phyloP scores from a whole-genome alignment of 345 rosid genomes.

The Pseudoturritis turrita region DNA sequence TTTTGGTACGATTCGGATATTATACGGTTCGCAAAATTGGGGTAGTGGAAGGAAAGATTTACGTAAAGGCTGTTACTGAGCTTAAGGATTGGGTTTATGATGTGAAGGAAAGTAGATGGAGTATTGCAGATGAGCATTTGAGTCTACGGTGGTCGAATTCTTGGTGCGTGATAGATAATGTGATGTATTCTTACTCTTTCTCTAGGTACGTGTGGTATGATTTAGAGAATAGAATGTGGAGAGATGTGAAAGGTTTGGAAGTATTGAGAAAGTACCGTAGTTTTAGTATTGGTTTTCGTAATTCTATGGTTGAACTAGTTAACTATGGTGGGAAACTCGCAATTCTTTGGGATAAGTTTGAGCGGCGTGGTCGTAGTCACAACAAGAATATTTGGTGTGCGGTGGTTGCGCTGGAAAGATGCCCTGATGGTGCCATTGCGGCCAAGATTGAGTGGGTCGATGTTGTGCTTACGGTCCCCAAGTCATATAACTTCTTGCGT shows the following conservation, averaged over 20 bases:
- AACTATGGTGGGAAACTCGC: constrained; percentile 15
- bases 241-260: constrained; percentile 7
- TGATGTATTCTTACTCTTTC: constrained; percentile 1
- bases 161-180: constrained; percentile 21
- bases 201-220: constrained; percentile 1
- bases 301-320: background rate
- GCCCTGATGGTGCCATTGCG: background rate
- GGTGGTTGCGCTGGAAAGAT: background rate
- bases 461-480: constrained; percentile 6
- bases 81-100: constrained; percentile 1
- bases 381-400: constrained; percentile 14
- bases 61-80: background rate
- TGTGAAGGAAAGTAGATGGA: constrained; percentile 8
- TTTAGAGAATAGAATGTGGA: background rate
- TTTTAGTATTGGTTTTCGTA: background rate
- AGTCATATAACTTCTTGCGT: background rate
- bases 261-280: too few relatives aligned
- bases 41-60: background rate
- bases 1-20: too few relatives aligned
- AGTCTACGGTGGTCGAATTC: too few relatives aligned
- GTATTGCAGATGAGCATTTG: background rate
- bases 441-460: background rate
- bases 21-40: too few relatives aligned
- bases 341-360: background rate
- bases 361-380: background rate